These are phyloP conservation scores for Allantophomopsis lycopodina DNA, from an alignment of 2,329 filamentous ascomycete genomes.

Conservation along the genomic window DNA sequence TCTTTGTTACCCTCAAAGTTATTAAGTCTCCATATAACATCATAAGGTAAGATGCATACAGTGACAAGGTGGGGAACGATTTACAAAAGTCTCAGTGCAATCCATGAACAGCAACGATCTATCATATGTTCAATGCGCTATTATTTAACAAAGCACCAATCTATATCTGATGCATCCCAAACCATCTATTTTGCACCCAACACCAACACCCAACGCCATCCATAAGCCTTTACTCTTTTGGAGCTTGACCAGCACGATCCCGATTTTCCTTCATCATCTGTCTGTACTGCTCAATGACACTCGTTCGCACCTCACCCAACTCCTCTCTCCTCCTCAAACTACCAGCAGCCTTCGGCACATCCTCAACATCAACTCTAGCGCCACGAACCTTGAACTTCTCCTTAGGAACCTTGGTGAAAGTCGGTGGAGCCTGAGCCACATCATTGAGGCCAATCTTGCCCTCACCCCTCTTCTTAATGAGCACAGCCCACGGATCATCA, in stretches of 20 bases:
- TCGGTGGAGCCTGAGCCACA: conserved; percentile 18
- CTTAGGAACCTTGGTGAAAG: conserved; percentile 15
- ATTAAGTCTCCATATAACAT: too few relatives aligned
- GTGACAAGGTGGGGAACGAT: too few relatives aligned
- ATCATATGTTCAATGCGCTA: too few relatives aligned
- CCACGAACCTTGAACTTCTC: conserved; percentile 30
- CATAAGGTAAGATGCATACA: too few relatives aligned
- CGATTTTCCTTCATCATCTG: conserved; percentile 46
- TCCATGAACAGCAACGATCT: too few relatives aligned
- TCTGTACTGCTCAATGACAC: conserved; percentile 63
- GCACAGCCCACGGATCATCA: conserved; percentile 19
- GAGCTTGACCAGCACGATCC: neutral
- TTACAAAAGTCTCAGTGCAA: too few relatives aligned
- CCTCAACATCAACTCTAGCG: conserved; percentile 51
- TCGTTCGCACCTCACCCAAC: conserved; percentile 51
- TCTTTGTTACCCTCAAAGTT: too few relatives aligned
- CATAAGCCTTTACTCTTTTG: too few relatives aligned
- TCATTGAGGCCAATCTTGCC: conserved; percentile 20
- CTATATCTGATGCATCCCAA: too few relatives aligned
- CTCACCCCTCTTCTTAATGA: conserved; percentile 15
- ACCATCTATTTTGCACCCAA: too few relatives aligned
- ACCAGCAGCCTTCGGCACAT: conserved; percentile 55
- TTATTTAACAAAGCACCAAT: too few relatives aligned
- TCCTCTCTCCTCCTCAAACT: conserved; percentile 63
- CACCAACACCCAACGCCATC: too few relatives aligned